Evolutionary conservation across 2,329 filamentous ascomycete species (phyloP), one percentile per base, ranked within the genome.

Genomic region (Pseudocercospora musae): DNA sequence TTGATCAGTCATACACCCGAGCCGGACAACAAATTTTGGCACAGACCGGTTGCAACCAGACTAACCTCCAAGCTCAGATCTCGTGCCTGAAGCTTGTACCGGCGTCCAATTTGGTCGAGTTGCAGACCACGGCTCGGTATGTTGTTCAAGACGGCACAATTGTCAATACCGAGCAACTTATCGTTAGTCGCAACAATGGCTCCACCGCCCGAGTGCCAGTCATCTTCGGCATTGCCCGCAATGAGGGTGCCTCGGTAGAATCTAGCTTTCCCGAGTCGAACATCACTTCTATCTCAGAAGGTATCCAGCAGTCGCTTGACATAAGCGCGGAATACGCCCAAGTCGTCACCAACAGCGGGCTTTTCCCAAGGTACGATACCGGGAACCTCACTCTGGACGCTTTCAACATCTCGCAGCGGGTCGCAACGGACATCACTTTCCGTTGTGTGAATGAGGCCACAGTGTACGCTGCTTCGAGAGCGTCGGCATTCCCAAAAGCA

Each of bases 381-480:
- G 78, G 81, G 2, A 84, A 85, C 54, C 62, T 78, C 8, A 86
- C 84, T 0, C 78, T 84, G 6, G 80, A 85, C 62, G 77, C 85
- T 2, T 87, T 83, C 78, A 85, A 85, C 63, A 77, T 83, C 33
- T 80, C 80, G 20, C 76, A 82, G 6, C 82, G 82, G 5, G 76
- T 87, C 44, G 80, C 83, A 2, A 87, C 85, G 2, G 85, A 87
- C 71, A 82, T 79, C 57, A 80, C 81, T 8, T 87, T 87, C 77
- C 81, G 84, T 60, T 88, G 85, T 71, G 75, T 84, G 56, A 83
- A 86, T 70, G 80, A 87, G 71, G 84, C 84, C 4, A 87, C 85
- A 2, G 81, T 81, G 6, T 82, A 81, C 68, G 77, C 82, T 0
- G 84, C 80, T 2, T 74, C 81, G 0, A 73, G 70, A 15, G 79